Conservation (phyloP, 805 yeast species). For the Lipomyces sp. region DNA sequence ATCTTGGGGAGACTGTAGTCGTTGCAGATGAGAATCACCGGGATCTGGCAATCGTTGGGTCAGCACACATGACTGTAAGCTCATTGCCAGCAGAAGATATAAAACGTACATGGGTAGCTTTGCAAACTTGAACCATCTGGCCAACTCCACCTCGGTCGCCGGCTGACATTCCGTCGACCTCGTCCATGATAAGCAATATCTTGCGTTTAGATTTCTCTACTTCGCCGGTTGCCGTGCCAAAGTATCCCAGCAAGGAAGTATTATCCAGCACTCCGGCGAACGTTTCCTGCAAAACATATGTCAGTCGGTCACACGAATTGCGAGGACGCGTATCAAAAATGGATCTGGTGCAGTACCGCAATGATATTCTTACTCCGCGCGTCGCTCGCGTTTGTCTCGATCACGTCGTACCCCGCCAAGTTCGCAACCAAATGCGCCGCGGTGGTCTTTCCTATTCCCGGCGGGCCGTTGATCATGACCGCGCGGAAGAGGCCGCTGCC, state of each 20-base stretch:
- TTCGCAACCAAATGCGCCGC: slow-evolving; percentile 81
- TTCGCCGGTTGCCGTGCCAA: slow-evolving; percentile 42
- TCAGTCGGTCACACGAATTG: background rate
- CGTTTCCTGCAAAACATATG: slow-evolving; percentile 38
- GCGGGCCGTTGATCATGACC: slow-evolving; percentile 84
- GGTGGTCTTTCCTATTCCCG: slow-evolving; percentile 92
- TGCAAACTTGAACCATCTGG: slow-evolving; percentile 81
- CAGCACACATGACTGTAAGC: slow-evolving; percentile 46
- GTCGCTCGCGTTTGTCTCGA: slow-evolving; percentile 87
- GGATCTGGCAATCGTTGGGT: too few relatives aligned
- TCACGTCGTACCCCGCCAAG: slow-evolving; percentile 71
- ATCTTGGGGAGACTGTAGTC: slow-evolving; percentile 89
- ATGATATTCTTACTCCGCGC: slow-evolving; percentile 80
- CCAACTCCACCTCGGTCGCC: slow-evolving; percentile 99
- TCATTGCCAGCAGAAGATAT: background rate
- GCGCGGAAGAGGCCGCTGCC: slow-evolving; percentile 75
- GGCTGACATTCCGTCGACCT: slow-evolving; percentile 98
- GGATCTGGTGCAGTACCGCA: slow-evolving; percentile 37
- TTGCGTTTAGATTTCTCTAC: slow-evolving; percentile 42
- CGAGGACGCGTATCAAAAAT: background rate
- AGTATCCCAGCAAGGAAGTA: slow-evolving; percentile 78
- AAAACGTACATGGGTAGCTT: slow-evolving; percentile 54
- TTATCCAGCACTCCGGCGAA: slow-evolving; percentile 72
- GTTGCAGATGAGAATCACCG: slow-evolving; percentile 89
- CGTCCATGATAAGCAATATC: slow-evolving; percentile 92